A percentile compares a stretch with the other conserved stretches of the same genome.
phyloP scores from a whole-genome alignment of 345 rosid species.

The Bruguiera sexangula region DNA sequence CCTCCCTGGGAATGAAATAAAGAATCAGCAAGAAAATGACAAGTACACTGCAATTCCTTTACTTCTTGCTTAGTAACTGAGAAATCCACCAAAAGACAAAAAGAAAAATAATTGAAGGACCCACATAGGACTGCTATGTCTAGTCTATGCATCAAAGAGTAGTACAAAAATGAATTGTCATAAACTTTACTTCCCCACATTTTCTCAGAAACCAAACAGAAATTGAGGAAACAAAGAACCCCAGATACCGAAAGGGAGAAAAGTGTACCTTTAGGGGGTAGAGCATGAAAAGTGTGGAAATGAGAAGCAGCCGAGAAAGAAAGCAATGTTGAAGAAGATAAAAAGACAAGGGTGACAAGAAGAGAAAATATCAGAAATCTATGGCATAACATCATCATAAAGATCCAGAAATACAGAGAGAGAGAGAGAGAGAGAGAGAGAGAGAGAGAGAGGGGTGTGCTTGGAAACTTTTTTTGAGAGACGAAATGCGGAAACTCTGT shows the following conservation, averaged over 20 bases:
- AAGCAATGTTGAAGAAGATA: conserved; percentile 25
- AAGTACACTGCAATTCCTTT: not conserved
- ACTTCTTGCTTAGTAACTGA: not conserved
- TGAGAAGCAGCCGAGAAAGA: conserved; percentile 38
- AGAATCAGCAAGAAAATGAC: conserved; percentile 17
- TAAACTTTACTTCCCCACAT: not conserved
- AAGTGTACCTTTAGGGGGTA: conserved; percentile 51
- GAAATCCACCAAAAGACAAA: not conserved
- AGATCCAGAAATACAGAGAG: conserved; percentile 1
- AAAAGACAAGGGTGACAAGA: conserved; percentile 26
- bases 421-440: not conserved
- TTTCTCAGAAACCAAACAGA: conserved; percentile 31
- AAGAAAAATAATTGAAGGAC: not conserved
- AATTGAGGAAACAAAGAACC: not conserved
- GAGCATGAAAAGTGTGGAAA: conserved; percentile 36
- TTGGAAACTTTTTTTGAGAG: not conserved
- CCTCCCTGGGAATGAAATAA: conserved; percentile 27
- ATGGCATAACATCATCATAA: conserved; percentile 18
- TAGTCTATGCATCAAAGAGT: too few species aligned
- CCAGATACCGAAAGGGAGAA: not conserved
- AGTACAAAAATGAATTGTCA: not conserved
- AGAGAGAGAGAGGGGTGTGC: conserved; percentile 5
- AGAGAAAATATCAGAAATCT: conserved; percentile 24
- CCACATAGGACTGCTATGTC: not conserved
- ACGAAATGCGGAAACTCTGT: conserved; percentile 5